Conservation (phyloP, 2,329 filamentous ascomycete genomes). For the Sporothrix pseudoabietina region DNA sequence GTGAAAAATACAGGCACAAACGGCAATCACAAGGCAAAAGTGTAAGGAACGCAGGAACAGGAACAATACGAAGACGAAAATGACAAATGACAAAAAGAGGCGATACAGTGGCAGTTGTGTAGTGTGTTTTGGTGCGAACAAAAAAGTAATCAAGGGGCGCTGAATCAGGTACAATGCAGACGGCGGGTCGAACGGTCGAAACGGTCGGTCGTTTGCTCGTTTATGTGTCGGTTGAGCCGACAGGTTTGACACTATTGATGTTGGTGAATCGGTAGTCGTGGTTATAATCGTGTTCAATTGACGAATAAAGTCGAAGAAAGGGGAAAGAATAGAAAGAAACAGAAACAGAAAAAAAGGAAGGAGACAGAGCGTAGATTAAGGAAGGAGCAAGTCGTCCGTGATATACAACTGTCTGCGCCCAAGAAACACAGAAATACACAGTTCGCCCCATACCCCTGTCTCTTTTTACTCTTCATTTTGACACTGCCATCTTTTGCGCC, state of each 20-base stretch:
- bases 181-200: not conserved
- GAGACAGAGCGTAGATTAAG: not conserved
- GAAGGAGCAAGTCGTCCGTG: no score
- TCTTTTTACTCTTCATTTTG: not conserved
- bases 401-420: not conserved
- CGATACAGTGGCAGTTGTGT: not conserved
- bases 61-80: not conserved
- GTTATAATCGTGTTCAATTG: not conserved
- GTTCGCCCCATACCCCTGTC: not conserved
- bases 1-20: not conserved
- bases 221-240: not conserved
- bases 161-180: slow-evolving; percentile 13
- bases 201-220: not conserved
- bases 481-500: not conserved
- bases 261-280: not conserved
- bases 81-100: not conserved
- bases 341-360: not conserved
- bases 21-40: not conserved
- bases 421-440: not conserved
- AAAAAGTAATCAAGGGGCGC: not conserved
- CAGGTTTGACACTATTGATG: not conserved
- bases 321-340: not conserved
- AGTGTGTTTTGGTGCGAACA: not conserved
- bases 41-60: not conserved
- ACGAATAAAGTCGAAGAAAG: not conserved